A percentile compares a stretch with the other conserved stretches of the same genome.
Evolutionary conservation across 805 yeast species (phyloP).

Genomic region (Lipomyces starkeyi): DNA sequence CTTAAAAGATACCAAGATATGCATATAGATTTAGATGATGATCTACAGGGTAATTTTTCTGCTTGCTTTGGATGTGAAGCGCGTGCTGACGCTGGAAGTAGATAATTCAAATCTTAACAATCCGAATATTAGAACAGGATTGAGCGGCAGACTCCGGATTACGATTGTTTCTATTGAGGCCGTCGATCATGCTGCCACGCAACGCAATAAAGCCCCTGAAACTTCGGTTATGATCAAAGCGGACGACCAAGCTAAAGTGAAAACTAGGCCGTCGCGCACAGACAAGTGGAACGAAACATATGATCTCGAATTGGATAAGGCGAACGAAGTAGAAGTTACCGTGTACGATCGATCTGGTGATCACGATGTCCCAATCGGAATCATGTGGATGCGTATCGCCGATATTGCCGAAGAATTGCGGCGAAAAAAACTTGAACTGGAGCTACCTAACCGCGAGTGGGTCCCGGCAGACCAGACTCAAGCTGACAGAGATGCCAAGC

Average conservation of each 20-base stretch:
- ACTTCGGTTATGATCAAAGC: conserved; percentile 76
- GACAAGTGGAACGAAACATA: conserved; percentile 88
- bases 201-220: conserved; percentile 78
- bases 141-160: conserved; percentile 78
- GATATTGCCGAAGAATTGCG: conserved; percentile 96
- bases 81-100: conserved; percentile 4
- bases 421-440: conserved; percentile 80
- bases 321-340: conserved; percentile 87
- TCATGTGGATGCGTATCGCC: conserved; percentile 86
- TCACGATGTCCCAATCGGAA: conserved; percentile 81
- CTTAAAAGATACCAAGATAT: conserved; percentile 87
- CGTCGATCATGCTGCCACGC: conserved; percentile 86
- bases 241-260: conserved; percentile 85
- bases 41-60: conserved; percentile 40
- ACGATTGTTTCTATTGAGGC: conserved; percentile 81
- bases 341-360: conserved; percentile 75
- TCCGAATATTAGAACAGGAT: conserved; percentile 76
- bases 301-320: conserved; percentile 80
- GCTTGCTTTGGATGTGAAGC: not conserved
- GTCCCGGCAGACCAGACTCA: conserved; percentile 63
- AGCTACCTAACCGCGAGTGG: conserved; percentile 81
- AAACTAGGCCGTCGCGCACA: conserved; percentile 72
- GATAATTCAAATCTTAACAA: conserved; percentile 64
- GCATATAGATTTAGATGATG: conserved; percentile 70
- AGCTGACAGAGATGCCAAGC: conserved; percentile 8